A percentile compares a stretch with the other conserved stretches of the same genome.
These are phyloP conservation scores for Echinosophora koreensis DNA, from an alignment of 306 rosid genomes.

Conservation along the genomic window DNA sequence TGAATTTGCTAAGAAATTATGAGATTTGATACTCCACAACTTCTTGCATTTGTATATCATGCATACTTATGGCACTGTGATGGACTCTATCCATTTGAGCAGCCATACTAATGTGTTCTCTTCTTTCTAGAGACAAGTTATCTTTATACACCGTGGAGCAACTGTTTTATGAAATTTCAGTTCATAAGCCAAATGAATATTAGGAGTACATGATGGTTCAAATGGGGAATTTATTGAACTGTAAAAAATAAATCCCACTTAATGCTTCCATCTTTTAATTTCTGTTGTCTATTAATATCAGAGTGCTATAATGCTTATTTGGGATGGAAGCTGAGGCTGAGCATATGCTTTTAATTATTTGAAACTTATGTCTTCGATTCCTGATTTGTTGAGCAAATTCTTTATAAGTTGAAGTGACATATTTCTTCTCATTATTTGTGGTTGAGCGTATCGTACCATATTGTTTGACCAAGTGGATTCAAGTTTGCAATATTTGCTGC, in stretches of 20 bases:
- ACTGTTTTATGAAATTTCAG: conserved; percentile 14
- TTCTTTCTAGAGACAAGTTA: conserved; percentile 18
- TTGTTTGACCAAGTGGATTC: conserved; percentile 24
- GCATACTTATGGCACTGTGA: not conserved
- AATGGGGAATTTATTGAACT: conserved; percentile 1
- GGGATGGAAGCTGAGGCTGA: conserved; percentile 12
- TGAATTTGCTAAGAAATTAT: not conserved
- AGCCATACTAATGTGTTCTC: not conserved
- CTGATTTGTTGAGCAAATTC: conserved; percentile 19
- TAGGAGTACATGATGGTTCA: not conserved
- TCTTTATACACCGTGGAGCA: conserved; percentile 24
- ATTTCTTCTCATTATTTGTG: conserved; percentile 19
- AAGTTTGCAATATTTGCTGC: conserved; percentile 21
- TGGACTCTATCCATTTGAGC: conserved; percentile 22
- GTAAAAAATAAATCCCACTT: not conserved
- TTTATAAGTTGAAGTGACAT: conserved; percentile 14
- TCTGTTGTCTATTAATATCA: not conserved
- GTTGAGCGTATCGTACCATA: conserved; percentile 2
- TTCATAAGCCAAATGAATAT: conserved; percentile 37
- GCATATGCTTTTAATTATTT: conserved; percentile 15
- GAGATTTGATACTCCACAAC: not conserved
- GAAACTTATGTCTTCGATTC: conserved; percentile 26
- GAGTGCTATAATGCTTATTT: not conserved
- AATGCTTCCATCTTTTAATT: not conserved
- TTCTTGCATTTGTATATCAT: not conserved